Evolutionary conservation across 129 eudicot species (phyloP), one percentile per base, ranked within the genome.

Genomic region (Gnaphalium uliginosum): DNA sequence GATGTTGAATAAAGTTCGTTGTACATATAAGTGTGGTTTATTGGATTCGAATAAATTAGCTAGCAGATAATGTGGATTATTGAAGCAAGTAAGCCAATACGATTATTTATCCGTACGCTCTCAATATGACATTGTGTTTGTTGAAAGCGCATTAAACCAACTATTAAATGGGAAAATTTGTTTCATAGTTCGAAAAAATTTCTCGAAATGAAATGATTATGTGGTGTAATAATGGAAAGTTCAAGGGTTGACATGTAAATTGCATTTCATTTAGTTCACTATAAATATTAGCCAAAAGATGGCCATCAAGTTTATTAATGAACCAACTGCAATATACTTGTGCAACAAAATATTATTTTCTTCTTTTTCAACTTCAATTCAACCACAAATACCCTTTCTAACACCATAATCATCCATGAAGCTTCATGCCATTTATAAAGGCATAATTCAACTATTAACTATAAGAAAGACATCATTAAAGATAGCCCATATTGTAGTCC

Each of bases 331-430:
- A 76, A 81, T 78, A 79, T 84, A 27, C 87, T 79, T 73, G 75
- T 21, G 30, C 53, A 63, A 60, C 15, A 26, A 26, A 65, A 39
- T 60, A 33, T 33, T 33, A 33, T 33, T 33, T 35, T 21, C 39
- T 62, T 35, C 32, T 29, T 29, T 53, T 58, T 18, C 76, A 39
- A 30, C 71, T 65, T 72, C 70, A 56, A 71, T 66, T n/a, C 71
- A 66, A 24, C 6, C 39, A 4, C 39, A 33, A n/a, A n/a, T n/a
- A n/a, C n/a, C n/a, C n/a, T n/a, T n/a, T n/a, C n/a, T n/a, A n/a
- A n/a, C n/a, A n/a, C n/a, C n/a, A n/a, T 53, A 60, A 51, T 43
- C 82, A 73, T 77, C 68, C 72, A 89, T 87, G 92, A 89, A 83
- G 88, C 78, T 66, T 77, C 92, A 89, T 71, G 69, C 79, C 68